Base-by-base conservation (phyloP, 1,284 basidiomycete genomes). In the Ustilago sp. region DNA sequence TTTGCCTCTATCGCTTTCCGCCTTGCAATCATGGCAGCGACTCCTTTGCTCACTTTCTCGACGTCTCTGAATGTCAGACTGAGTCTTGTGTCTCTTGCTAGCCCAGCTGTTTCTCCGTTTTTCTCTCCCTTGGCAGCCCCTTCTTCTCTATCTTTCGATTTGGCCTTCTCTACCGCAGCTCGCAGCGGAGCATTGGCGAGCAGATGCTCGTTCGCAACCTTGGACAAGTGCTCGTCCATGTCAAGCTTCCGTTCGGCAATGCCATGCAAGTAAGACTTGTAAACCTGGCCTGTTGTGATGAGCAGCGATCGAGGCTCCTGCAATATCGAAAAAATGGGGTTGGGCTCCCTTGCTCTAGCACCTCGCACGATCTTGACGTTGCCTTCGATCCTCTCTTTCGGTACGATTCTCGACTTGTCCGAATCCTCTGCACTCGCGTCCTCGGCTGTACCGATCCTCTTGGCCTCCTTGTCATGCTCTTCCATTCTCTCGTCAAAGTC, bases 31-130 rank as follows among this genome's bases (percentile, higher is more conserved):
- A 80, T 73, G 12, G 60, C 68, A 36, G 67, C 70, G 11, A 81
- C 74, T 2, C 80, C 82, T 66, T 80, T 81, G 60, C 78, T 77
- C 19, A 85, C 84, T 41, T 74, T 79, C 41, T 85, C 80, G 0
- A 95, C 93, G 81, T 93, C 93, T 55, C 95, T 89, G 86, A 93
- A 97, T 1, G 94, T 97, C 81, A 97, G 86, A 86, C 94, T 96
- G 62, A 93, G 90, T 80, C 95, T 88, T 35, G 89, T 89, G 8
- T 87, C 87, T 73, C 95, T 88, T 68, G 86, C 85, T 81, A 94
- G 87, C 17, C 61, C 43, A 32, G 85, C 52, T 15, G 32, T 48
- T 6, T 59, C 51, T 31, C n/a, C 50, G 7, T 51, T 23, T 17
- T 28, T 36, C 28, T 35, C 23, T 13, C 15, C 90, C 90, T 32